phyloP scores from a whole-genome alignment of 2,329 filamentous ascomycete genomes.

The Ophiosphaerella herpotricha region DNA sequence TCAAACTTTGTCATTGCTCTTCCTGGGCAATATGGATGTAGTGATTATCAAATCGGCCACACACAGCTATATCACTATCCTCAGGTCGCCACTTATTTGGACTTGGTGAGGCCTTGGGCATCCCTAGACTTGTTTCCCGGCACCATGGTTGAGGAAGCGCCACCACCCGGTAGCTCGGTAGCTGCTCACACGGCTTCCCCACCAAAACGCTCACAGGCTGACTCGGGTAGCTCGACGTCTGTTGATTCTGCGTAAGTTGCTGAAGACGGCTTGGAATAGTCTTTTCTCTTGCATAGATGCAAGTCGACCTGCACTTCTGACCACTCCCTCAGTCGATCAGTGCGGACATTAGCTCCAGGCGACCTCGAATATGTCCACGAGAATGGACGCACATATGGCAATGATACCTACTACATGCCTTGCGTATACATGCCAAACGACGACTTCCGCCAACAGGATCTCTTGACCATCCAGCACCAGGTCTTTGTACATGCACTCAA shows the following conservation, averaged over 20 bases:
- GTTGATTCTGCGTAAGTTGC: constrained; percentile 40
- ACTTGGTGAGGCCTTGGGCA: constrained; percentile 17
- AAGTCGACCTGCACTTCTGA: constrained; percentile 1
- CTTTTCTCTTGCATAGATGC: too few relatives aligned
- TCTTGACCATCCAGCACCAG: constrained; percentile 65
- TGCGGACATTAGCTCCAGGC: constrained; percentile 48
- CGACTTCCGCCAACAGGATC: constrained; percentile 67
- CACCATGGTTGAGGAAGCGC: constrained; percentile 44
- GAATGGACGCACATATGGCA: constrained; percentile 65
- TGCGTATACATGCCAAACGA: constrained; percentile 46
- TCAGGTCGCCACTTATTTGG: constrained; percentile 20
- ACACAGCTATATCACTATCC: constrained; percentile 5
- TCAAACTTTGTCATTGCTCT: constrained; percentile 16
- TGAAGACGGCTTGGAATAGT: background rate
- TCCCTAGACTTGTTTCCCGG: constrained; percentile 28
- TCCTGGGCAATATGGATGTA: constrained; percentile 10
- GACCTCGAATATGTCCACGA: constrained; percentile 63
- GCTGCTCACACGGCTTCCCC: constrained; percentile 41
- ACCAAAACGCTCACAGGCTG: constrained; percentile 39
- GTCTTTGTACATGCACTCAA: constrained; percentile 57
- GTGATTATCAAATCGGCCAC: constrained; percentile 3
- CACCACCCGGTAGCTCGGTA: constrained; percentile 43
- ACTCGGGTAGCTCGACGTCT: constrained; percentile 40
- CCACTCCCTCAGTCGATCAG: constrained; percentile 33
- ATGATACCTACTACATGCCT: constrained; percentile 67